phyloP scores from a whole-genome alignment of 2,329 filamentous ascomycete genomes.

The Chaetomiaceae sp. region DNA sequence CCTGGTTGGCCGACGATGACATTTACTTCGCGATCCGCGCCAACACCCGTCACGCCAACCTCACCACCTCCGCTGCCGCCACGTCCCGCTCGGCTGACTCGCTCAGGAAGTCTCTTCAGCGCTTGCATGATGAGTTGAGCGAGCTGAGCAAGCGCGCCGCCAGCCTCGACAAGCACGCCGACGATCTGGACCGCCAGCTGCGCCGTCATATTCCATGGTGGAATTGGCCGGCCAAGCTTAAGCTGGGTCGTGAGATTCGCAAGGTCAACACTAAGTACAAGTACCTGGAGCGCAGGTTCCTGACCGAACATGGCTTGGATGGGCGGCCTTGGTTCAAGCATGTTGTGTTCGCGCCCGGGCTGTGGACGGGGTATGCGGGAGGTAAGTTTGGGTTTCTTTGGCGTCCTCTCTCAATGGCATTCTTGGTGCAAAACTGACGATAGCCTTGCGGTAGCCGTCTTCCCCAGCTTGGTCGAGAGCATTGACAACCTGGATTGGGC shows the following conservation, averaged over 20 bases:
- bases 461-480: slow-evolving; percentile 56
- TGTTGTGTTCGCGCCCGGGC: slow-evolving; percentile 82
- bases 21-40: slow-evolving; percentile 31
- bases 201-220: slow-evolving; percentile 64
- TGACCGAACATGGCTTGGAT: slow-evolving; percentile 71
- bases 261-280: slow-evolving; percentile 77
- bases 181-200: slow-evolving; percentile 36
- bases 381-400: slow-evolving; percentile 39
- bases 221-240: slow-evolving; percentile 63
- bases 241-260: slow-evolving; percentile 47
- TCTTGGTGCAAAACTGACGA: slow-evolving; percentile 12
- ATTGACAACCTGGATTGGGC: slow-evolving; percentile 54
- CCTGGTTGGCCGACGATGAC: slow-evolving; percentile 26
- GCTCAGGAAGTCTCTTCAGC: slow-evolving; percentile 26
- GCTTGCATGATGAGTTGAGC: slow-evolving; percentile 30
- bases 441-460: slow-evolving; percentile 41
- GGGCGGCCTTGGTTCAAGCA: slow-evolving; percentile 87
- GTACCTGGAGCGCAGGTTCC: slow-evolving; percentile 70
- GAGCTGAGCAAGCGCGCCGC: slow-evolving; percentile 24
- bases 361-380: slow-evolving; percentile 88
- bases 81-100: neutral
- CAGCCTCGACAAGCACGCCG: slow-evolving; percentile 29
- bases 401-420: neutral
- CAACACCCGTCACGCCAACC: slow-evolving; percentile 16
- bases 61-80: neutral